Evolutionary conservation across 140 eudicot genomes (phyloP).

Genomic region (Eryngium alpinum): DNA sequence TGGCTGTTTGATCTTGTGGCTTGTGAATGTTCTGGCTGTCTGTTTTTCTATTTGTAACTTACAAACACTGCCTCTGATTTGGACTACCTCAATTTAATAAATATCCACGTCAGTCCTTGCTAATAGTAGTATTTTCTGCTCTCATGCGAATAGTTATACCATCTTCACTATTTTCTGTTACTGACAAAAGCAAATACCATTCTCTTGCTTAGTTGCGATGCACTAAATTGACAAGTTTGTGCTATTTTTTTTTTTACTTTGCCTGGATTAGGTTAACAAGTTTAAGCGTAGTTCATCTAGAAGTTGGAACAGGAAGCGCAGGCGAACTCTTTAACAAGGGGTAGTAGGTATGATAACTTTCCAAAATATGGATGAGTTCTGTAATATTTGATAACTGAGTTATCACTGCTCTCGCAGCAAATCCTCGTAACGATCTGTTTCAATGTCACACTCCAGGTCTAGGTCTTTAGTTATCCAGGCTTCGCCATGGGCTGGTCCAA

Average conservation of each 20-base stretch:
- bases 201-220: not conserved
- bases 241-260: not conserved
- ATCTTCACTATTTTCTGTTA: not conserved
- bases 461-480: conserved; percentile 62
- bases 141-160: not conserved
- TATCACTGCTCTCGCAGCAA: conserved; percentile 38
- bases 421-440: conserved; percentile 48
- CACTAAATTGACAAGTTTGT: conserved; percentile 1
- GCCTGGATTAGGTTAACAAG: conserved; percentile 40
- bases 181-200: not conserved
- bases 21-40: not conserved
- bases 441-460: conserved; percentile 17
- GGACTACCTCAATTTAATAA: not conserved
- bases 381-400: too few relatives aligned
- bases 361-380: too few relatives aligned
- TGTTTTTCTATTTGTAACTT: not conserved
- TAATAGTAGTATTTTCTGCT: too few relatives aligned
- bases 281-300: conserved; percentile 46
- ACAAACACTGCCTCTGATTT: not conserved
- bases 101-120: not conserved
- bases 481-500: too few relatives aligned
- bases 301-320: conserved; percentile 48
- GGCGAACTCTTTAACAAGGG: conserved; percentile 46
- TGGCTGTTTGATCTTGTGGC: not conserved
- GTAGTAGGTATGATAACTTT: conserved; percentile 44